Percentiles rank a stretch among this genome's conserved stretches.
Evolutionary conservation across 2,329 filamentous ascomycete species (phyloP).

Genomic region (Fusarium pilosicola): DNA sequence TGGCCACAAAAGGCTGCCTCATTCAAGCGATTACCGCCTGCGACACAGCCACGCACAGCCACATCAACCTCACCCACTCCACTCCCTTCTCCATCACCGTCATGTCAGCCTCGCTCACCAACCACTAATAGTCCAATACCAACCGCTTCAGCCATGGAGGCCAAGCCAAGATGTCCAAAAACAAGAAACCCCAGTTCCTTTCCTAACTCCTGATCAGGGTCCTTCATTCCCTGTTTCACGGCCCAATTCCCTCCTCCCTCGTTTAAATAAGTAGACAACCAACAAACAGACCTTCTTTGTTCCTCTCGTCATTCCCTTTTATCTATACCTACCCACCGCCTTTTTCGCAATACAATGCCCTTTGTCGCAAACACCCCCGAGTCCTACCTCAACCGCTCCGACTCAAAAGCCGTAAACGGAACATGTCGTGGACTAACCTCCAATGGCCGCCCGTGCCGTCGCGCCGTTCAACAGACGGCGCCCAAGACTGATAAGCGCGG

Average conservation of each 20-base stretch:
- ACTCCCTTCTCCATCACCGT: constrained; percentile 25
- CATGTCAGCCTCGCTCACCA: constrained; percentile 25
- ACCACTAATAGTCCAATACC: constrained; percentile 3
- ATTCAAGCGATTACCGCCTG: not conserved
- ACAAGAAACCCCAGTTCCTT: not conserved
- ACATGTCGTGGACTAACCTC: constrained; percentile 91
- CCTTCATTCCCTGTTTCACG: constrained; percentile 23
- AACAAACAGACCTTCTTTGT: not conserved
- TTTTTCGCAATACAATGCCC: constrained; percentile 46
- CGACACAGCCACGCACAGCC: constrained; percentile 32
- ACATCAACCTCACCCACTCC: constrained; percentile 40
- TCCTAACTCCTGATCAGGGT: constrained; percentile 7
- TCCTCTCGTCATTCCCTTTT: not conserved
- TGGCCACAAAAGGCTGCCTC: constrained; percentile 2
- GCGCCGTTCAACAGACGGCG: constrained; percentile 64
- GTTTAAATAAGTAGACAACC: not conserved
- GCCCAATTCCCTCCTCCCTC: not conserved
- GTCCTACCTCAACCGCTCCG: constrained; percentile 78
- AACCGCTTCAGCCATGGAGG: constrained; percentile 3
- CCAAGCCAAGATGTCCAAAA: constrained; percentile 37
- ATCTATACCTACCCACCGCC: constrained; percentile 10
- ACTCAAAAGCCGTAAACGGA: constrained; percentile 83
- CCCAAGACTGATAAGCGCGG: constrained; percentile 24
- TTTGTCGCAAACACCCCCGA: constrained; percentile 75
- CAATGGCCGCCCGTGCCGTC: constrained; percentile 83